Conservation (phyloP, 192 early-diverging fungal species). For the Rhizophagus clarus region DNA sequence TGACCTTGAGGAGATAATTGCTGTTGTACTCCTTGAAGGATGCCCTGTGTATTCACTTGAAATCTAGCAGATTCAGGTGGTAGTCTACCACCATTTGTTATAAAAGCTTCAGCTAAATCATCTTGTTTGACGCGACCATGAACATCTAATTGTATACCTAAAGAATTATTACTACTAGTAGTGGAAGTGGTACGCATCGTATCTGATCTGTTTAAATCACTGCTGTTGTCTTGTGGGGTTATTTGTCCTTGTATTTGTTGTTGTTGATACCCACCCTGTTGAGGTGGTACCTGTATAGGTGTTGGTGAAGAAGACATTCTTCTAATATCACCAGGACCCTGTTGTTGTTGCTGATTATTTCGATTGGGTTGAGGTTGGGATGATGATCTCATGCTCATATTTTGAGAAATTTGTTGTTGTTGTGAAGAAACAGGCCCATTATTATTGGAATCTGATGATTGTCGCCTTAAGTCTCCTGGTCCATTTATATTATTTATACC, state of each 20-base stretch:
- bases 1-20: background rate
- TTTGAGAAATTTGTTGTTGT: slow-evolving; percentile 12
- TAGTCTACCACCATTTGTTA: slow-evolving; percentile 10
- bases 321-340: slow-evolving; percentile 23
- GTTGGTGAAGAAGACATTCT: background rate
- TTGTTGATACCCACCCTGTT: slow-evolving; percentile 31
- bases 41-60: background rate
- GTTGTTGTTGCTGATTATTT: background rate
- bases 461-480: slow-evolving; percentile 15
- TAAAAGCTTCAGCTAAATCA: slow-evolving; percentile 23
- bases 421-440: slow-evolving; percentile 20
- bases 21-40: background rate
- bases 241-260: background rate
- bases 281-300: slow-evolving; percentile 30
- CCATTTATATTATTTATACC: background rate
- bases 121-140: slow-evolving; percentile 28
- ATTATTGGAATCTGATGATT: background rate
- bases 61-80: slow-evolving; percentile 22
- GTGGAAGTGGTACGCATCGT: background rate
- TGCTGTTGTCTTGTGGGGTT: slow-evolving; percentile 6
- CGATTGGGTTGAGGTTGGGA: background rate
- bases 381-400: background rate
- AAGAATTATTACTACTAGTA: background rate
- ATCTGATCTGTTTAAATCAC: background rate
- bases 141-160: slow-evolving; percentile 26